phyloP scores from a whole-genome alignment of 345 rosid genomes.

The Gossypium sturtianum region DNA sequence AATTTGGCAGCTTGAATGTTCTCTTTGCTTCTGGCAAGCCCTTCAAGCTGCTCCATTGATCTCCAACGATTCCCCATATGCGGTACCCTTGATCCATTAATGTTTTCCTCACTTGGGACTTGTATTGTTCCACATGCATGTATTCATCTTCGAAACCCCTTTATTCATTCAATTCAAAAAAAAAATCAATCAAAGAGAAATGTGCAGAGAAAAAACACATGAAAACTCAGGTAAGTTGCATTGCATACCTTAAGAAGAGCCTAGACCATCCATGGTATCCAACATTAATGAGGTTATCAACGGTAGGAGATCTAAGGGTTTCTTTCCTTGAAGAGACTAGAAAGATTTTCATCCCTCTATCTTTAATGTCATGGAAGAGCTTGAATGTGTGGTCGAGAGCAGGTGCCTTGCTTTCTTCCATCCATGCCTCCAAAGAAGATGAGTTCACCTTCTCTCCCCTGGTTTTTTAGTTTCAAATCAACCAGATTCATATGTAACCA shows the following conservation, averaged over 20 bases:
- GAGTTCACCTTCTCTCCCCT: conserved; percentile 66
- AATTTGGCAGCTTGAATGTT: conserved; percentile 88
- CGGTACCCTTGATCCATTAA: conserved; percentile 56
- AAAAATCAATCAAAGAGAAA: background rate
- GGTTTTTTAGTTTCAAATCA: conserved; percentile 6
- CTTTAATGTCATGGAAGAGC: conserved; percentile 56
- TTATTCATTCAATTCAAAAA: background rate
- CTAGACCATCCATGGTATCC: conserved; percentile 85
- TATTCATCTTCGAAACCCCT: conserved; percentile 63
- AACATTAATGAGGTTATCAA: conserved; percentile 65
- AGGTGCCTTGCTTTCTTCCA: conserved; percentile 54
- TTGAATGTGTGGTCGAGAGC: conserved; percentile 45
- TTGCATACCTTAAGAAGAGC: conserved; percentile 56
- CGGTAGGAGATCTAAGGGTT: conserved; percentile 63
- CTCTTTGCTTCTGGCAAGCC: conserved; percentile 64
- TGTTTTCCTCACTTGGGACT: conserved; percentile 44
- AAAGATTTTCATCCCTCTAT: conserved; percentile 63
- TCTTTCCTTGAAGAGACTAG: conserved; percentile 77
- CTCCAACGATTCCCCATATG: conserved; percentile 74
- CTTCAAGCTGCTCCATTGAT: conserved; percentile 72
- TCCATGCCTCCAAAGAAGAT: conserved; percentile 59
- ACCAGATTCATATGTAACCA: background rate
- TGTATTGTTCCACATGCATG: conserved; percentile 58
- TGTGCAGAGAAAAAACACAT: too few relatives aligned
- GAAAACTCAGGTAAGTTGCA: background rate